Evolutionary conservation across 768 basidiomycete genomes (phyloP).

Genomic region (Termitomyces sp.): DNA sequence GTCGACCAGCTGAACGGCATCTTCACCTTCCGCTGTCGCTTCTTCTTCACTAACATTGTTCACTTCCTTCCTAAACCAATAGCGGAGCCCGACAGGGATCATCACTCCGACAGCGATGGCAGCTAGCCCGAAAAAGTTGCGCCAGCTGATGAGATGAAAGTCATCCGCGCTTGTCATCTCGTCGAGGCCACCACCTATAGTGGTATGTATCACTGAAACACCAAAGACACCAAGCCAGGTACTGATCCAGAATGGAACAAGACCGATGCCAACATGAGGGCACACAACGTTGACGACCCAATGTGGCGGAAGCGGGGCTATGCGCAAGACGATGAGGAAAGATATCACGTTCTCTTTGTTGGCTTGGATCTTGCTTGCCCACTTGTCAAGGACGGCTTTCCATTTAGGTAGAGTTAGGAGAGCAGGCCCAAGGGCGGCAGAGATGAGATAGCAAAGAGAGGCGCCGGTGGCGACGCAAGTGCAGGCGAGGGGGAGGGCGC

Average conservation of each 20-base stretch:
- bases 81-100: constrained; percentile 86
- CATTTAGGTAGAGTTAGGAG: constrained; percentile 83
- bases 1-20: constrained; percentile 14
- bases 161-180: constrained; percentile 93
- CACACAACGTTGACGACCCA: constrained; percentile 94
- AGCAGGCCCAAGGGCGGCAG: constrained; percentile 88
- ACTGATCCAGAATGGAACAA: constrained; percentile 83
- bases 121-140: constrained; percentile 80
- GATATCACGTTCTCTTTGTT: constrained; percentile 85
- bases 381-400: constrained; percentile 75
- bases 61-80: constrained; percentile 69
- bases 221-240: constrained; percentile 91
- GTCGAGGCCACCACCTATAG: constrained; percentile 89
- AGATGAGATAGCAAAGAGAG: constrained; percentile 88
- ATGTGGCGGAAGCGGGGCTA: constrained; percentile 91
- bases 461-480: constrained; percentile 90
- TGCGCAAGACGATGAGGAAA: constrained; percentile 91
- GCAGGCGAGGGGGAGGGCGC: constrained; percentile 87
- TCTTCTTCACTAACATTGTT: constrained; percentile 32
- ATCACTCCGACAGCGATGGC: constrained; percentile 89
- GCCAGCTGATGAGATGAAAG: constrained; percentile 90
- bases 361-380: constrained; percentile 70
- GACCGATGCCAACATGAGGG: constrained; percentile 85
- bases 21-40: constrained; percentile 19
- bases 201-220: constrained; percentile 90